Percentiles rank a stretch among this genome's conserved stretches.
Evolutionary conservation across 179 eudicot genomes (phyloP).

Genomic region (Gypsophila paniculata): DNA sequence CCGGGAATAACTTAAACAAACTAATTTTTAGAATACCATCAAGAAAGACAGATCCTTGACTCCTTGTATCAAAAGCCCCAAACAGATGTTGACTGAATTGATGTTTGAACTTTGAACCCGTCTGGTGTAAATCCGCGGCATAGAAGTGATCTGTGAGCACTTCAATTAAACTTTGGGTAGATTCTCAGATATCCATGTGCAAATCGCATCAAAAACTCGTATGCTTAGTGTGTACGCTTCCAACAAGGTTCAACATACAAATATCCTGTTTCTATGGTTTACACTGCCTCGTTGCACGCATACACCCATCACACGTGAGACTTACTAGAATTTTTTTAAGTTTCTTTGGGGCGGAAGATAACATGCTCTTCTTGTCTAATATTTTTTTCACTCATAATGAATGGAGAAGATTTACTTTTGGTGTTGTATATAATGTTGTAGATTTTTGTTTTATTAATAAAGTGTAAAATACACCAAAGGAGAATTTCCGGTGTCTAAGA

Average conservation of each 20-base stretch:
- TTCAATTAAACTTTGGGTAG: neutral
- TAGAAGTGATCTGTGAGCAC: neutral
- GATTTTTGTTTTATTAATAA: too few species aligned
- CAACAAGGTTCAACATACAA: too few species aligned
- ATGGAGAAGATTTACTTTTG: neutral
- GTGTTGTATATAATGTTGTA: neutral
- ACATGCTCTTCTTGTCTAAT: too few species aligned
- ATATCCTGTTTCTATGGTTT: too few species aligned
- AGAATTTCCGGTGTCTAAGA: neutral
- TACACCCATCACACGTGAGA: too few species aligned
- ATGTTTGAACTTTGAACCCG: neutral
- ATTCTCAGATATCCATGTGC: neutral
- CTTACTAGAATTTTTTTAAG: too few species aligned
- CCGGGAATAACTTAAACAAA: neutral
- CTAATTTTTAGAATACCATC: neutral
- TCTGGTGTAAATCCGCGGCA: neutral
- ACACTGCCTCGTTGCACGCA: too few species aligned
- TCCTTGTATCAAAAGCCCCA: constrained; percentile 6
- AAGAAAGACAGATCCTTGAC: neutral
- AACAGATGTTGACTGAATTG: neutral
- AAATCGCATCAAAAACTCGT: neutral
- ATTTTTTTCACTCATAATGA: neutral
- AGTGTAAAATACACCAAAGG: neutral
- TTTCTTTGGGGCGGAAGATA: too few species aligned
- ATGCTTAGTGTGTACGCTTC: too few species aligned